Percentiles rank a stretch among this genome's conserved stretches.
Evolutionary conservation across 805 yeast genomes (phyloP).

Genomic region (Torulaspora indica): DNA sequence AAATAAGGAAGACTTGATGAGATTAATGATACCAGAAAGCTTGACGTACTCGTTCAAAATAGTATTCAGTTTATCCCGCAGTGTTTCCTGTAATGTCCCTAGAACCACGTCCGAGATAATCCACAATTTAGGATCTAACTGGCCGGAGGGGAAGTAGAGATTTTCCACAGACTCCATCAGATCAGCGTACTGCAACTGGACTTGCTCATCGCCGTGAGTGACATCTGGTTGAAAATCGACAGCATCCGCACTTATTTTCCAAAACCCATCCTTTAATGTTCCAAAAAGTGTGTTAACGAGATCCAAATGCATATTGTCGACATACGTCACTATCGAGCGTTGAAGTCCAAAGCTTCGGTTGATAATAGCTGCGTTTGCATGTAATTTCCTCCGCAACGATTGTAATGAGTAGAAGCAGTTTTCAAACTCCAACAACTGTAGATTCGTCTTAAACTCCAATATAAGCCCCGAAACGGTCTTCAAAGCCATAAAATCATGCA

Average conservation of each 20-base stretch:
- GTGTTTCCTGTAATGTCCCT: conserved; percentile 23
- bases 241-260: conserved; percentile 18
- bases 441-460: conserved; percentile 30
- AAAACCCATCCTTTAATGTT: conserved; percentile 22
- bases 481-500: conserved; percentile 22
- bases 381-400: conserved; percentile 25
- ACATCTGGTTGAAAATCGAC: conserved; percentile 14
- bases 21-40: conserved; percentile 10
- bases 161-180: conserved; percentile 19
- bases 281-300: conserved; percentile 20
- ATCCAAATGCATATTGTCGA: conserved; percentile 28
- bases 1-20: conserved; percentile 22
- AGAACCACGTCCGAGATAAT: conserved; percentile 23
- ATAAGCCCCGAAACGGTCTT: conserved; percentile 23
- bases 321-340: conserved; percentile 24
- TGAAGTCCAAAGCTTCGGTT: conserved; percentile 29
- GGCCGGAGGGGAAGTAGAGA: conserved; percentile 18
- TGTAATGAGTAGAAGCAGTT: conserved; percentile 33
- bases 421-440: conserved; percentile 29
- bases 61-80: conserved; percentile 15
- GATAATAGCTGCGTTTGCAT: conserved; percentile 14
- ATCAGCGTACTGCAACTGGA: conserved; percentile 19
- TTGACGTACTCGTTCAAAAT: conserved; percentile 20
- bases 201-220: conserved; percentile 12
- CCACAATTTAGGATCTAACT: conserved; percentile 25